Base-by-base conservation (phyloP, 192 early-diverging fungal species). In the Coemansia sp. region DNA sequence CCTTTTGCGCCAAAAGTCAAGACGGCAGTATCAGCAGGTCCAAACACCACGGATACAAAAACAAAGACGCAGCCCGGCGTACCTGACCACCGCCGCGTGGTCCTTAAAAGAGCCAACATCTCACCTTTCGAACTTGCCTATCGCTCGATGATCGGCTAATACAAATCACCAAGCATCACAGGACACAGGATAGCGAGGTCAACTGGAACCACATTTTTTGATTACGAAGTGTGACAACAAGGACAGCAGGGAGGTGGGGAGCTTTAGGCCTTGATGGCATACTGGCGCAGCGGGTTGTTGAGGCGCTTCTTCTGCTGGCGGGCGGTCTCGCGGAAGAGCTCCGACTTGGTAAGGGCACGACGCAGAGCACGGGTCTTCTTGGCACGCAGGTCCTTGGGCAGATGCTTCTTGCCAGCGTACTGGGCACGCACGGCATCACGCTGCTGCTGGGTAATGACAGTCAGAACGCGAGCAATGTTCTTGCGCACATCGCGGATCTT, bases 331-430 rank as follows among this genome's bases (percentile, higher is more conserved):
- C 67, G 67, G 49, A 82, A 62, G 33, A 68, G 60, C 80, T 98
- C 90, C 66, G 69, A 47, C 62, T 79, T 67, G 81, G 92, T 92
- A 77, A 99, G 79, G 51, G 86, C 85, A 61, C 93, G 90, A 48
- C 96, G 92, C 76, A 97, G 87, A 56, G 96, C 96, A 69, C 96
- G 91, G 56, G 94, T 99, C 85, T 92, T 92, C 88, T 99, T 99
- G 70, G 77, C 78, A 66, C 96, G 90, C 77, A 99, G 88, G 78
- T 99, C 96, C 55, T 93, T 77, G 51, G 96, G 96, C 31, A 82
- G 60, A 80, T 90, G 88, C 85, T 96, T 97, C 85, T 92, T 96
- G 66, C 83, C 82, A 65, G 87, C 83, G 83, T 92, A 97, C 82
- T 85, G 86, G 44, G 82, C 68, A 58, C 90, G 89, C 46, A 92